A percentile compares a stretch with the other conserved stretches of the same genome.
Conservation (phyloP, 2,329 filamentous ascomycete genomes). For the Didymella segeticola region DNA sequence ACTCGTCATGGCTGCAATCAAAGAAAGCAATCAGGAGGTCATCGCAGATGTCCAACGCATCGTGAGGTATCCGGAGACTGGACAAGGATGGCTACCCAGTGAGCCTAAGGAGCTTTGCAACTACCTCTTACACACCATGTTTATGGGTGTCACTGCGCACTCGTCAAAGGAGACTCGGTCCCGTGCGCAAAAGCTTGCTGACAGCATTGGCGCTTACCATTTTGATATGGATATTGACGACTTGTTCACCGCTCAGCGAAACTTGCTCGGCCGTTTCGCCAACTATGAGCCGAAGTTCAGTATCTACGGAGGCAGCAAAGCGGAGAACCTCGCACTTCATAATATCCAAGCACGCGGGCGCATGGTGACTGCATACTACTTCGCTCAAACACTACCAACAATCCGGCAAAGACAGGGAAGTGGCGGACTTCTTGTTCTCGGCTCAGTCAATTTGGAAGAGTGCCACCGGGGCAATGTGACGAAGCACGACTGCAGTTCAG, state of each 20-base stretch:
- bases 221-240: constrained; percentile 70
- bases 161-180: constrained; percentile 53
- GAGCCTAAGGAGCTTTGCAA: constrained; percentile 66
- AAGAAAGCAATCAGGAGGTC: constrained; percentile 60
- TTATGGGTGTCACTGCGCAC: constrained; percentile 27
- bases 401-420: constrained; percentile 63
- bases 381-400: constrained; percentile 70
- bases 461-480: constrained; percentile 65
- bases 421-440: constrained; percentile 69
- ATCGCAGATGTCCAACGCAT: constrained; percentile 61
- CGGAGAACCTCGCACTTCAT: constrained; percentile 71
- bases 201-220: constrained; percentile 75
- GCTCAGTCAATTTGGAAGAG: constrained; percentile 66
- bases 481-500: constrained; percentile 69
- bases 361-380: constrained; percentile 67
- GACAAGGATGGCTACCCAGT: constrained; percentile 59
- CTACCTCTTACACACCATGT: constrained; percentile 63
- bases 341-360: constrained; percentile 69
- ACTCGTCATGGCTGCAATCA: constrained; percentile 61
- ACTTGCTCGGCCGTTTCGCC: constrained; percentile 59
- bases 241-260: constrained; percentile 63
- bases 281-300: constrained; percentile 67
- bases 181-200: constrained; percentile 66
- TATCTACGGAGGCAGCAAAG: constrained; percentile 52
- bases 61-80: constrained; percentile 54